Evolutionary conservation across 225 moss, liverwort and hornwort genomes (phyloP).

Genomic region (Bryum argenteum): DNA sequence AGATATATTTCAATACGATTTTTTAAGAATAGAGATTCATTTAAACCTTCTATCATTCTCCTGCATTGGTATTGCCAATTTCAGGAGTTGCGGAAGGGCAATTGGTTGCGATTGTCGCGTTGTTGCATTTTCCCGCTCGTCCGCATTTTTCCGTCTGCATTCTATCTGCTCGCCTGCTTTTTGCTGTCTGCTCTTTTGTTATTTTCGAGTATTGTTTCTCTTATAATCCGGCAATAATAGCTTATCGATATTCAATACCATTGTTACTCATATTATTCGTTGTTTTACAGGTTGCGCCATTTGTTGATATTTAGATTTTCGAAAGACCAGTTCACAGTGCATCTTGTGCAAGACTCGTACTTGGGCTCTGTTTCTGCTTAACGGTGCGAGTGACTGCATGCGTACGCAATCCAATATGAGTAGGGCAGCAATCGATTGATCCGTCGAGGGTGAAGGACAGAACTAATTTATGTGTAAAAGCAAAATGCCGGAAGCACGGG

Average conservation of each 20-base stretch:
- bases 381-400: conserved; percentile 12
- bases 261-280: conserved; percentile 12
- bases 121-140: conserved; percentile 4
- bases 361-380: conserved; percentile 14
- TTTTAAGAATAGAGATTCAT: conserved; percentile 14
- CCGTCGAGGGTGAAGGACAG: conserved; percentile 26
- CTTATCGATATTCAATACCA: conserved; percentile 11
- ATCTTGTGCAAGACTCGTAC: conserved; percentile 15
- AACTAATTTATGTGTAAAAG: conserved; percentile 29
- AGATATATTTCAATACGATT: not conserved
- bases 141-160: not conserved
- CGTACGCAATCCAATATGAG: conserved; percentile 35
- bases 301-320: conserved; percentile 19
- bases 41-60: conserved; percentile 16
- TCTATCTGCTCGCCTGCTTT: no score
- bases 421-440: conserved; percentile 47
- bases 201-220: not conserved
- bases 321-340: not conserved
- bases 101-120: conserved; percentile 15
- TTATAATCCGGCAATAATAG: conserved; percentile 8
- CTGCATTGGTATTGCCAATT: conserved; percentile 1
- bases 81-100: conserved; percentile 15
- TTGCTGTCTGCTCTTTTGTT: not conserved
- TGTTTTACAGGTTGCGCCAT: conserved; percentile 31
- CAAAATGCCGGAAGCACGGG: conserved; percentile 57